A percentile compares a stretch with the other conserved stretches of the same genome.
Conservation (phyloP, 2,329 filamentous ascomycete species). For the Colletotrichum scovillei region DNA sequence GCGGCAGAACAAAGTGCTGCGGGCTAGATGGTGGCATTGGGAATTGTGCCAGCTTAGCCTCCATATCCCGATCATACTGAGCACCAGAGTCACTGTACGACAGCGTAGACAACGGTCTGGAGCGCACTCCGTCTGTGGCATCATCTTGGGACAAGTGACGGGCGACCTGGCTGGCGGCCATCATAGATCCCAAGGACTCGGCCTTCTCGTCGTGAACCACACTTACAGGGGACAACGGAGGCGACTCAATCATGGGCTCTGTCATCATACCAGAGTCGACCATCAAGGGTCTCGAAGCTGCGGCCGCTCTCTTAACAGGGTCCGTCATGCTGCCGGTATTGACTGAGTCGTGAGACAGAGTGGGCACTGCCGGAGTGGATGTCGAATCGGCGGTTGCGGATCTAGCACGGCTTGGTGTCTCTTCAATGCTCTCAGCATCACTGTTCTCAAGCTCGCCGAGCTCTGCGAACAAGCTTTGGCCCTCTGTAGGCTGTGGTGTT, state of each 20-base stretch:
- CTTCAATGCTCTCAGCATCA: constrained; percentile 75
- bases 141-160: constrained; percentile 35
- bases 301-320: constrained; percentile 51
- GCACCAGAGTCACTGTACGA: constrained; percentile 65
- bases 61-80: constrained; percentile 62
- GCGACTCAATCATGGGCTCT: constrained; percentile 45
- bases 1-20: constrained; percentile 43
- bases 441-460: constrained; percentile 83
- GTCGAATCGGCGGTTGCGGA: constrained; percentile 63
- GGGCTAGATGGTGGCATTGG: constrained; percentile 63
- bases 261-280: constrained; percentile 58
- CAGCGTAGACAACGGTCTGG: constrained; percentile 58
- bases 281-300: constrained; percentile 45
- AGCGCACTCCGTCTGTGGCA: constrained; percentile 41
- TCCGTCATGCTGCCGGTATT: constrained; percentile 73
- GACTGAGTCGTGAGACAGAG: constrained; percentile 66
- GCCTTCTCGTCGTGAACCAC: constrained; percentile 40
- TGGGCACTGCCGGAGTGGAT: constrained; percentile 61
- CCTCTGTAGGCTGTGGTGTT: constrained; percentile 59
- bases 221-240: constrained; percentile 39
- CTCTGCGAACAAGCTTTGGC: constrained; percentile 91
- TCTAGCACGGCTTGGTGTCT: constrained; percentile 65
- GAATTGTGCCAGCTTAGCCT: constrained; percentile 64
- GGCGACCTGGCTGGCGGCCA: constrained; percentile 40
- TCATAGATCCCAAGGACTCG: constrained; percentile 54